Conservation (phyloP, 495 filamentous ascomycete species). For the Talaromyces adpressus region DNA sequence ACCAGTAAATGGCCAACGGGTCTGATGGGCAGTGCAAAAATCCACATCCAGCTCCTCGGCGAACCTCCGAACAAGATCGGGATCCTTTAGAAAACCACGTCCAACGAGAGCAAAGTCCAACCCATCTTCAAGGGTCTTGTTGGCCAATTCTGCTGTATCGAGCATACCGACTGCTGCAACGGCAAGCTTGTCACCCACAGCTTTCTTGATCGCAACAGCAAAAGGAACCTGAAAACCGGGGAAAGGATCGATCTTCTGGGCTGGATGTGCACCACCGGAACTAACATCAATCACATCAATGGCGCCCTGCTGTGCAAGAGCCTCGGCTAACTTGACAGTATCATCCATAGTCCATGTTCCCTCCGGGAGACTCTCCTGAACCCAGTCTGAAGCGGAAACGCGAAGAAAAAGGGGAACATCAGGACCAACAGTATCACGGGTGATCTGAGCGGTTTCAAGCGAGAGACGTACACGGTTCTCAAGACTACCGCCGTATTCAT, state of each 20-base stretch:
- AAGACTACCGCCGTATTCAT: conserved; percentile 21
- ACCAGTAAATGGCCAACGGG: conserved; percentile 39
- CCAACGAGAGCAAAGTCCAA: conserved; percentile 57
- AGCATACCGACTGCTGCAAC: conserved; percentile 60
- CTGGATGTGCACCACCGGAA: conserved; percentile 29
- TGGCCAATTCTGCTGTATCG: conserved; percentile 47
- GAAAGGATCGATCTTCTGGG: conserved; percentile 49
- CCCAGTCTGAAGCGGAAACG: conserved; percentile 53
- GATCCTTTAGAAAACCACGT: conserved; percentile 63
- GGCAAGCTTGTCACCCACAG: conserved; percentile 49
- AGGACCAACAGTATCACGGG: conserved; percentile 46
- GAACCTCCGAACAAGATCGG: conserved; percentile 59
- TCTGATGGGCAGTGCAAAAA: conserved; percentile 58
- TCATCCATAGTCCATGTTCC: conserved; percentile 52
- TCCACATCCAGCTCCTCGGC: conserved; percentile 60
- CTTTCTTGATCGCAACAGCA: conserved; percentile 48
- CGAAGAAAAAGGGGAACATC: conserved; percentile 61
- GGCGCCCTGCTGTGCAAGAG: conserved; percentile 42
- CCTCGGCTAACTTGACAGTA: conserved; percentile 44
- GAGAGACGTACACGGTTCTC: conserved; percentile 54
- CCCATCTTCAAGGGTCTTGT: conserved; percentile 44
- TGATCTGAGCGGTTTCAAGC: conserved; percentile 49
- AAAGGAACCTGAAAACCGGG: conserved; percentile 63
- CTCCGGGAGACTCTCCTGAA: conserved; percentile 38
- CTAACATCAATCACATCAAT: conserved; percentile 40